These are phyloP conservation scores for Ceraceosorus guamensis DNA, from an alignment of 1,284 basidiomycete species.

Conservation along the genomic window DNA sequence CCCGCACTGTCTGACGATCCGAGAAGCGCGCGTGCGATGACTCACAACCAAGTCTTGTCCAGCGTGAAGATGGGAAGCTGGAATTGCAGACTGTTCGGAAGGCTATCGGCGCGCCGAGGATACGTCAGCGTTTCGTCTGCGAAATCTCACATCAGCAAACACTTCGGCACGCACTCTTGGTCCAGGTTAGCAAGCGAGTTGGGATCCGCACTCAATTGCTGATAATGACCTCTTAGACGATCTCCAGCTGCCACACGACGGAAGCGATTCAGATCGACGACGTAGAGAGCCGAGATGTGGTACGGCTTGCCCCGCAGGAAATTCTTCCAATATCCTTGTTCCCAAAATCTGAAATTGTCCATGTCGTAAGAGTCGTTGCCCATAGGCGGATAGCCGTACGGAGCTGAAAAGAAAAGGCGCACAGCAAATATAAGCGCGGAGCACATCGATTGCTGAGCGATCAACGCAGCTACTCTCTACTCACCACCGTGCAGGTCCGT, in stretches of 20 bases:
- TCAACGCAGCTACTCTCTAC: neutral
- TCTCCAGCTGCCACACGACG: constrained; percentile 67
- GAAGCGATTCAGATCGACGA: constrained; percentile 92
- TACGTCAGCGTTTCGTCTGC: constrained; percentile 40
- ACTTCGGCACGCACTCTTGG: constrained; percentile 55
- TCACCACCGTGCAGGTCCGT: constrained; percentile 69
- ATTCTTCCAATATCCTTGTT: constrained; percentile 57
- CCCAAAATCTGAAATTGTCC: constrained; percentile 98
- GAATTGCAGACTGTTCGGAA: constrained; percentile 18
- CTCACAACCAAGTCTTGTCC: constrained; percentile 40
- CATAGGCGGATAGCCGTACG: constrained; percentile 79
- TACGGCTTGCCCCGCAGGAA: constrained; percentile 27
- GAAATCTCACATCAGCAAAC: constrained; percentile 58
- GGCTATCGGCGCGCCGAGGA: constrained; percentile 15
- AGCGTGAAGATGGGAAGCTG: constrained; percentile 38
- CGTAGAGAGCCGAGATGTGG: constrained; percentile 66
- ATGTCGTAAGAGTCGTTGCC: constrained; percentile 83
- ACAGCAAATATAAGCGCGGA: too few relatives aligned
- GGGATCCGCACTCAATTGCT: constrained; percentile 84
- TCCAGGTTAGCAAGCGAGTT: constrained; percentile 89
- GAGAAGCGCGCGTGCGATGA: too few relatives aligned
- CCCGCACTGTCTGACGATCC: too few relatives aligned
- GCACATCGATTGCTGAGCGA: neutral
- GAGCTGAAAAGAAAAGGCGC: constrained; percentile 10
- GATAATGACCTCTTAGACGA: constrained; percentile 82